A percentile compares a stretch with the other conserved stretches of the same genome.
Evolutionary conservation across 2,329 filamentous ascomycete genomes (phyloP).

Genomic region (Aspergillaceae sp.): DNA sequence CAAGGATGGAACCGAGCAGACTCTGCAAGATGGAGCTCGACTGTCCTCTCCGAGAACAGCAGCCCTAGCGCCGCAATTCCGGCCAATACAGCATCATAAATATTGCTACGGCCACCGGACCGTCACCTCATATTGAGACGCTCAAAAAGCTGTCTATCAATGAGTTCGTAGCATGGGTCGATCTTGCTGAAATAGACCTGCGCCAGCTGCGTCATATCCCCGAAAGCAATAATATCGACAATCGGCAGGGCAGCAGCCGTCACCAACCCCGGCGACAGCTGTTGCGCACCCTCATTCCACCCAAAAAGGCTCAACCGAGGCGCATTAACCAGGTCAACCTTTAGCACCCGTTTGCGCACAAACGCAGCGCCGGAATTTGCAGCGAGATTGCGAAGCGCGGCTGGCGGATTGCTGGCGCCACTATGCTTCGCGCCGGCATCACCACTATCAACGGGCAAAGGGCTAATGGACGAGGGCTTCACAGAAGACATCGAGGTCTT

Average conservation of each 20-base stretch:
- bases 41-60: slow-evolving; percentile 40
- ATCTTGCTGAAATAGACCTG: slow-evolving; percentile 45
- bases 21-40: slow-evolving; percentile 42
- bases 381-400: slow-evolving; percentile 31
- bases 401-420: not conserved
- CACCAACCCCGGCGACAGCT: slow-evolving; percentile 9
- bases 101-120: slow-evolving; percentile 14
- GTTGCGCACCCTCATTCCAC: slow-evolving; percentile 42
- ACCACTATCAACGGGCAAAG: slow-evolving; percentile 12
- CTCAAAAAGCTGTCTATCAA: slow-evolving; percentile 18
- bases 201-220: slow-evolving; percentile 39
- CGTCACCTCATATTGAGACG: slow-evolving; percentile 14
- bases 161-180: slow-evolving; percentile 45
- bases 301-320: slow-evolving; percentile 46
- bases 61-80: slow-evolving; percentile 47
- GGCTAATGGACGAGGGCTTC: slow-evolving; percentile 3
- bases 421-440: not conserved
- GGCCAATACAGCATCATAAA: slow-evolving; percentile 41
- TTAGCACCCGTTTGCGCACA: slow-evolving; percentile 43
- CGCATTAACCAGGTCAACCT: slow-evolving; percentile 44
- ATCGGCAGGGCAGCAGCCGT: slow-evolving; percentile 21
- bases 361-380: slow-evolving; percentile 50
- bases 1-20: slow-evolving; percentile 37
- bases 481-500: not conserved
- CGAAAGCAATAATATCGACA: slow-evolving; percentile 39